Evolutionary conservation across 805 yeast genomes (phyloP), one percentile per base, ranked within the genome.

Genomic region (Isabelozyma rhagii): DNA sequence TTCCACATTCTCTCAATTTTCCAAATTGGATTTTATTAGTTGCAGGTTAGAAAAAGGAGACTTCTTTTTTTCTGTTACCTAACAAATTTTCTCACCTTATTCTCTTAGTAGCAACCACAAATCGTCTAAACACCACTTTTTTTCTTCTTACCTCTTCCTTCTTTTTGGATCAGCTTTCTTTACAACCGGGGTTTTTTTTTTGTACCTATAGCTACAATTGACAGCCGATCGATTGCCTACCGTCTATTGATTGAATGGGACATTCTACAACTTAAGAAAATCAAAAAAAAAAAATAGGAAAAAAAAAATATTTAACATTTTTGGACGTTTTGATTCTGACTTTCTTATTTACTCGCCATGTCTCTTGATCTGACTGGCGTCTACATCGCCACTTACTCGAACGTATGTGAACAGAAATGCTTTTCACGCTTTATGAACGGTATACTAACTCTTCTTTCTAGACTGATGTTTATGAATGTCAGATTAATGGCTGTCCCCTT

Each of bases 391-490:
- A 74, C 78, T 13, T 74, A 74, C 55, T 72, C 77, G 45, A 71
- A 66, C 56, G 78, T 74, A 69, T 54, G 78, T 72, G 50, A 34
- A 17, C 3, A 8, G 17, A 39, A 39, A 6, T 17, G 28, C 28
- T 4, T 14, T 41, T n/a, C 31, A 27, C 10, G 6, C 29, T 17
- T 18, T 17, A 9, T 10, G 25, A 6, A 8, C 9, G 8, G 15
- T 39, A 39, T 39, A 14, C 18, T 39, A 39, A 39, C 18, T 15
- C 14, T 34, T 34, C 39, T 5, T 13, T 41, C 15, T 27, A 41
- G 79, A 72, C 74, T 41, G 79, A 74, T 63, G 93, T 92, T 53
- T 96, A 87, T 71, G 88, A 93, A 72, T 77, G 84, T 58, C 69
- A 80, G 25, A 80, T 80, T 56, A 79, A 83, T 45, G 82, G 84